phyloP scores from a whole-genome alignment of 768 basidiomycete species.

The Bullera alba region DNA sequence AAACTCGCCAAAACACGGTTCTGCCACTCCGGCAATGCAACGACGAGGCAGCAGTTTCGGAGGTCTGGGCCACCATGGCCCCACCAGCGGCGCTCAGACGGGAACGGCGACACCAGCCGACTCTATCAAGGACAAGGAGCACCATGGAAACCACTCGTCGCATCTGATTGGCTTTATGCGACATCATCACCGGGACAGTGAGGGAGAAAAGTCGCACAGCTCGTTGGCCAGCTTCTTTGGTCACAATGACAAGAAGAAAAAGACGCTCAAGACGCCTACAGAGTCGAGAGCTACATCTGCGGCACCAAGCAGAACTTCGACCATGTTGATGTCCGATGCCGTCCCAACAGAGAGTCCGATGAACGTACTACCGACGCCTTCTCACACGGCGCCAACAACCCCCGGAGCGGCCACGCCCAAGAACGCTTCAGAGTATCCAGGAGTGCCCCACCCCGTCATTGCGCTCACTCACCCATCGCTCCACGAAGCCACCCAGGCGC shows the following conservation, averaged over 20 bases:
- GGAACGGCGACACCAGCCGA: conserved; percentile 7
- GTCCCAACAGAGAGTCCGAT: conserved; percentile 4
- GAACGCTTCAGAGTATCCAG: conserved; percentile 36
- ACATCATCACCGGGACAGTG: conserved; percentile 42
- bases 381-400: conserved; percentile 17
- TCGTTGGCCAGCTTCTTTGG: conserved; percentile 43
- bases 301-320: conserved; percentile 27
- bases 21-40: conserved; percentile 36
- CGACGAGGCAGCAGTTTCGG: conserved; percentile 37
- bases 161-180: conserved; percentile 44
- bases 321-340: conserved; percentile 18
- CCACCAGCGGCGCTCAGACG: conserved; percentile 9
- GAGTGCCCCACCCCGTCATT: conserved; percentile 41
- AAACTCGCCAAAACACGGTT: conserved; percentile 12
- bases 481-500: conserved; percentile 49
- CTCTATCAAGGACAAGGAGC: conserved; percentile 27
- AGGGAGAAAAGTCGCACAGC: conserved; percentile 42
- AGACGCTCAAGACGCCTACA: conserved; percentile 24
- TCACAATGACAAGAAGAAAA: conserved; percentile 37
- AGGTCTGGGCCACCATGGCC: conserved; percentile 16
- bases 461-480: conserved; percentile 45
- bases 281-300: conserved; percentile 25
- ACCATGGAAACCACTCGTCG: conserved; percentile 30
- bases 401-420: conserved; percentile 36
- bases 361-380: conserved; percentile 10